phyloP scores from a whole-genome alignment of 1,139 yeast species.

The Waltiozyma sp. region DNA sequence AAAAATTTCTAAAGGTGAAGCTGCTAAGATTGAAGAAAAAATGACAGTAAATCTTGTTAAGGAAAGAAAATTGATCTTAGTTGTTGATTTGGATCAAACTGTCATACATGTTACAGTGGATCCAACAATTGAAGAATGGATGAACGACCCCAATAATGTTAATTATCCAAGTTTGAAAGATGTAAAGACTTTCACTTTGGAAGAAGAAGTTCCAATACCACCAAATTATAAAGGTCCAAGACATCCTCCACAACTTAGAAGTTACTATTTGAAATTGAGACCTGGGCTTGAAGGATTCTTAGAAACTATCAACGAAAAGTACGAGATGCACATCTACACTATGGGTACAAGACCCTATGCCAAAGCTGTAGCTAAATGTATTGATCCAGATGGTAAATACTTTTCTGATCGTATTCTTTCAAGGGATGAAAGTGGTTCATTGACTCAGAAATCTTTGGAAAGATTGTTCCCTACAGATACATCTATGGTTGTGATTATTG shows the following conservation, averaged over 20 bases:
- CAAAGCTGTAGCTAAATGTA: constrained; percentile 74
- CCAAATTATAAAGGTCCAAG: constrained; percentile 46
- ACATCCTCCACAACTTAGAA: constrained; percentile 47
- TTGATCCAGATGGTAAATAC: constrained; percentile 78
- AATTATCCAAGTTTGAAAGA: constrained; percentile 78
- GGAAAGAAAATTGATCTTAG: constrained; percentile 68
- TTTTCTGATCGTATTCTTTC: constrained; percentile 89
- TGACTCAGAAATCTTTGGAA: constrained; percentile 80
- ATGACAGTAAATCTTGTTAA: constrained; percentile 51
- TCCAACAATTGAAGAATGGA: constrained; percentile 97
- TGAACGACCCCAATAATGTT: constrained; percentile 73
- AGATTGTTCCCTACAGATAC: constrained; percentile 93
- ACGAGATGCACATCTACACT: constrained; percentile 91
- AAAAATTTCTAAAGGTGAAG: constrained; percentile 77
- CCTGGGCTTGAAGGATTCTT: constrained; percentile 78
- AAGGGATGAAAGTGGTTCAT: constrained; percentile 89
- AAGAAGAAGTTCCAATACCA: constrained; percentile 60
- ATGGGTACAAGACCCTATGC: constrained; percentile 99
- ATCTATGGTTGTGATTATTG: constrained; percentile 91
- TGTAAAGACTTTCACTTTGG: constrained; percentile 64
- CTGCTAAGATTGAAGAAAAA: constrained; percentile 65
- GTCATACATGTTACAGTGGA: constrained; percentile 97
- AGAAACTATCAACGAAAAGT: constrained; percentile 46
- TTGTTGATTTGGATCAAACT: constrained; percentile 95
- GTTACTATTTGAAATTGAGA: constrained; percentile 87